Percentiles rank a stretch among this genome's conserved stretches.
Evolutionary conservation across 2,329 filamentous ascomycete species (phyloP).

Genomic region (Fusarium haematococcum): DNA sequence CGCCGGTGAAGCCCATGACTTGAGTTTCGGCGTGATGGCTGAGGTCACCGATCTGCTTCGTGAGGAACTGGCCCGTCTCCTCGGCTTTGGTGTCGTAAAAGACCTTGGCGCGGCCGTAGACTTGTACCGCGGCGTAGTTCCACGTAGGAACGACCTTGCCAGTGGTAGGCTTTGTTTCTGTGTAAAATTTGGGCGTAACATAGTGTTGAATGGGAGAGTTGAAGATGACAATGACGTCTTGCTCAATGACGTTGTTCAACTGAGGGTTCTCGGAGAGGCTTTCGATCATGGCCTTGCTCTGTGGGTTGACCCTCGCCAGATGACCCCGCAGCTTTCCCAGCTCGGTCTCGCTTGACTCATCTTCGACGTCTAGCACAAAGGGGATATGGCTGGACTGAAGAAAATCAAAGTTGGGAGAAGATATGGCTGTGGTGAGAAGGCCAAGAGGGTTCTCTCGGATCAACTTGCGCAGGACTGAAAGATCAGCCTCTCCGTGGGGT

Average conservation of each 20-base stretch:
- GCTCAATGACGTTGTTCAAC: constrained; percentile 49
- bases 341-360: constrained; percentile 55
- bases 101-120: constrained; percentile 68
- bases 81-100: constrained; percentile 61
- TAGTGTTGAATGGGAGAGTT: constrained; percentile 70
- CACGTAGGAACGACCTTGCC: constrained; percentile 78
- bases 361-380: constrained; percentile 65
- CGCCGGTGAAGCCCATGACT: constrained; percentile 67
- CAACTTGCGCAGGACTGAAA: constrained; percentile 64
- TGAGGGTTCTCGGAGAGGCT: constrained; percentile 37
- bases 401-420: constrained; percentile 59
- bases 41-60: constrained; percentile 65
- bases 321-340: constrained; percentile 67
- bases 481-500: constrained; percentile 63
- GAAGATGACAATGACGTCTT: constrained; percentile 74
- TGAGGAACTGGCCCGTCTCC: constrained; percentile 59
- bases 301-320: constrained; percentile 72
- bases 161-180: constrained; percentile 70
- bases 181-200: constrained; percentile 76
- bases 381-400: constrained; percentile 72
- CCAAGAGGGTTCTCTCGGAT: constrained; percentile 72
- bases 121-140: constrained; percentile 76
- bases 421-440: constrained; percentile 71
- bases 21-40: constrained; percentile 61
- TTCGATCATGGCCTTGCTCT: constrained; percentile 71